A percentile compares a stretch with the other conserved stretches of the same genome.
Evolutionary conservation across 495 filamentous ascomycete species (phyloP).

Genomic region (Jackrogersella minutella): DNA sequence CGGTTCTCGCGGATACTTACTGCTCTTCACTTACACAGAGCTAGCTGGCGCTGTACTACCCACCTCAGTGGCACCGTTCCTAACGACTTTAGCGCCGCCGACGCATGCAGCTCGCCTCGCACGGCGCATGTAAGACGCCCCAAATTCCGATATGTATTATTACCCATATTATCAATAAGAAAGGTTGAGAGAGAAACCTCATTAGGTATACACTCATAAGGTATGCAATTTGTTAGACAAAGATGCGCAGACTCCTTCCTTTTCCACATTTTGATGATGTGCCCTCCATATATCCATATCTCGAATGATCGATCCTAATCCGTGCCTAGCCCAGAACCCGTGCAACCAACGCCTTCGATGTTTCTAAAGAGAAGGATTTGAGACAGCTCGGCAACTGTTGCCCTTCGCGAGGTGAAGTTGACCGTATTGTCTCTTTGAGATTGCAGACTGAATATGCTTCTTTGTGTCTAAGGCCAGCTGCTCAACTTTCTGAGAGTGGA

Average conservation of each 20-base stretch:
- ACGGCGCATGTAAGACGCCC: background rate
- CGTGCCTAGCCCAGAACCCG: constrained; percentile 4
- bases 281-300: background rate
- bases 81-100: background rate
- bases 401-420: background rate
- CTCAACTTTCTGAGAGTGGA: background rate
- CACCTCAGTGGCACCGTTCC: constrained; percentile 1
- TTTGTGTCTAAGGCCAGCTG: background rate
- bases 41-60: background rate
- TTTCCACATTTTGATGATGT: background rate
- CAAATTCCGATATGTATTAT: background rate
- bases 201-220: background rate
- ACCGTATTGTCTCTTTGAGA: background rate
- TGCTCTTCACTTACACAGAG: background rate
- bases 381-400: constrained; percentile 25
- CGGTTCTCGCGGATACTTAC: constrained; percentile 4
- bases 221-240: background rate
- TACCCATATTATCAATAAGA: background rate
- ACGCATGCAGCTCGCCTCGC: constrained; percentile 2
- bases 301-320: constrained; percentile 10
- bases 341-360: constrained; percentile 12
- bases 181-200: background rate
- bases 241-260: background rate
- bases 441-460: too few species aligned
- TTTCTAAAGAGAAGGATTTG: constrained; percentile 21